Conservation (phyloP, 805 yeast genomes). For the Komagataella ulmi region DNA sequence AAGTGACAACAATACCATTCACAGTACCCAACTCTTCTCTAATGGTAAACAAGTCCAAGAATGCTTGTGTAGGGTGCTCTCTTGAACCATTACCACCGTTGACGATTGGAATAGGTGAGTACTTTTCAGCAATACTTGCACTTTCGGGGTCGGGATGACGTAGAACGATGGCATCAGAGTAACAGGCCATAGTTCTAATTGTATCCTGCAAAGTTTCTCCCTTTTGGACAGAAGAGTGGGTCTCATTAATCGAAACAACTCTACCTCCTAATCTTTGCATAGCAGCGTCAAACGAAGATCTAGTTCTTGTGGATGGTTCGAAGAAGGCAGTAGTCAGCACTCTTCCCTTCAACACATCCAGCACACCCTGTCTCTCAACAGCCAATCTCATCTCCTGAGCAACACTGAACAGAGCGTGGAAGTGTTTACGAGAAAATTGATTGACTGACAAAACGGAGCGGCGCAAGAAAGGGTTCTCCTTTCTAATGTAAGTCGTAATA, state of each 20-base stretch:
- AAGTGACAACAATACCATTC: constrained; percentile 93
- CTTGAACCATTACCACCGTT: constrained; percentile 97
- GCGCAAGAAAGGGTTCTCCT: constrained; percentile 82
- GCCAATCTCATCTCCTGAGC: constrained; percentile 97
- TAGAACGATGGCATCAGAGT: constrained; percentile 91
- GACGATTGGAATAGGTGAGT: constrained; percentile 91
- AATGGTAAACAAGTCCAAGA: constrained; percentile 92
- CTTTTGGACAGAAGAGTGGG: constrained; percentile 88
- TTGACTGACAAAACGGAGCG: constrained; percentile 80
- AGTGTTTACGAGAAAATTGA: constrained; percentile 75
- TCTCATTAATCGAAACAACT: constrained; percentile 76
- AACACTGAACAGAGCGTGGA: constrained; percentile 87
- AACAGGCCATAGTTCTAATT: constrained; percentile 85
- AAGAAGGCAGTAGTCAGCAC: constrained; percentile 90
- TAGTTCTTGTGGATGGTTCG: constrained; percentile 97
- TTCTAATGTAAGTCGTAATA: constrained; percentile 60
- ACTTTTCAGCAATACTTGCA: constrained; percentile 90
- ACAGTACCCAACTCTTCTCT: constrained; percentile 99
- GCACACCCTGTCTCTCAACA: constrained; percentile 91
- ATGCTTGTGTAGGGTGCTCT: constrained; percentile 99
- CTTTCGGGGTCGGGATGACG: constrained; percentile 93
- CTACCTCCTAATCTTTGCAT: constrained; percentile 99
- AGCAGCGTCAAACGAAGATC: constrained; percentile 96
- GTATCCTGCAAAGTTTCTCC: constrained; percentile 98
- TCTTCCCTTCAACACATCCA: constrained; percentile 83